Base-by-base conservation (phyloP, 352 stramenopile genomes). In the Saprolegnia diclina region DNA sequence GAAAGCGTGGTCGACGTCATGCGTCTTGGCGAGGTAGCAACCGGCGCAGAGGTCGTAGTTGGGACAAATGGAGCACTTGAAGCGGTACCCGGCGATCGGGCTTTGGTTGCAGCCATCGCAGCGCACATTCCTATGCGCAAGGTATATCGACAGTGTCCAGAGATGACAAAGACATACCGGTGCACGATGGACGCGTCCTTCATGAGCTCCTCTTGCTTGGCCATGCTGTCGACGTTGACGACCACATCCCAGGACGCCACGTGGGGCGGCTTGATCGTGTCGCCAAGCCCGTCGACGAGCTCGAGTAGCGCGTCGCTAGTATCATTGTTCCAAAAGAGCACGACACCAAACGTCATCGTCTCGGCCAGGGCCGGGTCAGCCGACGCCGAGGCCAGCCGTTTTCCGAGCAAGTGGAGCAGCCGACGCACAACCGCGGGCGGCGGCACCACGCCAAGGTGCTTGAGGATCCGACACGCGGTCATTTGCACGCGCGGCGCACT, bases 31-130 rank as follows among this genome's bases (percentile, higher is more conserved):
- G 53, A 77, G 78, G 61, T 92, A 92, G 67, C 85, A 92, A 1
- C 65, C 75, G 1, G 72, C 75, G 54, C 85, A 92, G 22, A 92
- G 71, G 64, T 92, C 85, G 69, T 90, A 92, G 56, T 92, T 90
- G 0, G 83, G 63, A 44, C 85, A 92, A 10, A 74, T 79, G 38
- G 83, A 88, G 29, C 85, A 92, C 71, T 92, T 92, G 67, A 90
- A 90, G 14, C 85, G 80, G 57, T 79, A 89, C 13, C 85, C 85
- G 45, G 73, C 70, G 38, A 92, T 56, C 0, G 85, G 85, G 62
- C 74, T 91, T 56, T 88, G 78, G 64, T 89, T 85, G 56, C 85
- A 92, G 14, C 83, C 82, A 65, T 92, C 85, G 65, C 85, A 92
- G 19, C 83, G 81, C n/a, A 92, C 85, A 61, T 80, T 89, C 18